Evolutionary conservation across 1,284 basidiomycete genomes (phyloP), one percentile per base, ranked within the genome.

Genomic region (Ustilago shanxiensis): DNA sequence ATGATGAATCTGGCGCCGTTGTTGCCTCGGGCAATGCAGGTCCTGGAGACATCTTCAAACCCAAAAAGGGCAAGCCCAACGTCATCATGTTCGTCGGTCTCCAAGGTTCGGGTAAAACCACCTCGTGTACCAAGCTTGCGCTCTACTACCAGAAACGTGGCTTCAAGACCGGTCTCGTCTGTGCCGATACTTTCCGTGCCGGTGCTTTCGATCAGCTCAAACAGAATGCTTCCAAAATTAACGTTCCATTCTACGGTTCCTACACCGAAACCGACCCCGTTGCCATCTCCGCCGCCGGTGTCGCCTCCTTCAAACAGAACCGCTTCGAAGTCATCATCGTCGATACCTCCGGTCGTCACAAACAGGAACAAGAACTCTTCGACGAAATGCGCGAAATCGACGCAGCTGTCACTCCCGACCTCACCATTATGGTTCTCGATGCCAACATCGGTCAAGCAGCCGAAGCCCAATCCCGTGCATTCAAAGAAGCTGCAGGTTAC

Each of bases 211-310:
- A 99, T 87, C 97, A 99, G 83, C 85, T 90, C 52, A 90, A 99
- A 92, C 79, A 93, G 93, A 90, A 90, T 80, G 97, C 97, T 10
- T 97, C 95, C 35, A 98, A 98, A 88, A 97, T 96, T 59, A 98
- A 97, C 87, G 95, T 99, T 16, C 95, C 97, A 13, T 99, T 98
- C 90, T 99, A 95, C 88, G 97, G 97, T 53, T 95, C 93, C 67
- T 98, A 99, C 88, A 98, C 97, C 37, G 97, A 99, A 87, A 98
- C 95, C 20, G 96, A 99, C 87, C 97, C 97, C 1, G 97, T 99
- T 11, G 89, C 91, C 2, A 98, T 98, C 83, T 95, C 97, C 8
- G 91, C 93, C 1, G 91, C 95, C 81, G 97, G 97, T 88, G 97
- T 98, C 6, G 88, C 92, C 18, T 98, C 98, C 86, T 99, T 99